Base-by-base conservation (phyloP, 305 asterid genomes). In the Fraxinus paxiana region DNA sequence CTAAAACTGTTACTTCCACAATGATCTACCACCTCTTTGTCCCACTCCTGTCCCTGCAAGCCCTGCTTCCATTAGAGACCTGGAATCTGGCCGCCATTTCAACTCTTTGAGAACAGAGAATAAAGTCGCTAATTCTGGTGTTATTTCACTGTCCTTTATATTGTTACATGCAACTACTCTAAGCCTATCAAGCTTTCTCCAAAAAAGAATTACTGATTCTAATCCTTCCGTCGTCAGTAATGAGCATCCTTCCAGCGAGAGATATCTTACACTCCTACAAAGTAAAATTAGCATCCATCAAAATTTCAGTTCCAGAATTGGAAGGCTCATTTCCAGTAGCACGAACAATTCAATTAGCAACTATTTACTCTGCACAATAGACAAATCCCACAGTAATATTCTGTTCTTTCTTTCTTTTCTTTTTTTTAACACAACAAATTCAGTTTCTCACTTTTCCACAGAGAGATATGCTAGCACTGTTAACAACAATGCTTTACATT, bases 211-310 rank as follows among this genome's bases (percentile, higher is more conserved):
- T 63, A 93, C 92, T 4, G 86, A 82, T 81, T 92, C 98, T 87
- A 94, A 86, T 71, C 95, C 97, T 87, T 85, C 93, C 5, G 92
- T 90, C 1, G 98, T 94, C 74, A 94, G 89, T 61, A 89, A 83
- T 1, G 98, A 94, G 86, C 97, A 94, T 83, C 98, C 98, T 87
- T 93, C 94, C 85, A 94, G 90, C 9, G 95, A 92, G 77, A 94
- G 83, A 77, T 85, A 86, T 83, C 87, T 88, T 75, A 94, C 81
- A 43, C 78, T 77, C 96, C 98, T 94, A 83, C 84, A 84, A 81
- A 77, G 54, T 41, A 83, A 83, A 84, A 59, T 74, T 12, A 33
- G 73, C 75, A 79, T 41, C 79, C 80, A 79, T 77, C 43, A 82
- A 73, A n/a, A 6, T 70, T 69, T 72, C 22, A 38, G 22, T 46